phyloP scores from a whole-genome alignment of 495 filamentous ascomycete species.

The Cetradonia linearis region DNA sequence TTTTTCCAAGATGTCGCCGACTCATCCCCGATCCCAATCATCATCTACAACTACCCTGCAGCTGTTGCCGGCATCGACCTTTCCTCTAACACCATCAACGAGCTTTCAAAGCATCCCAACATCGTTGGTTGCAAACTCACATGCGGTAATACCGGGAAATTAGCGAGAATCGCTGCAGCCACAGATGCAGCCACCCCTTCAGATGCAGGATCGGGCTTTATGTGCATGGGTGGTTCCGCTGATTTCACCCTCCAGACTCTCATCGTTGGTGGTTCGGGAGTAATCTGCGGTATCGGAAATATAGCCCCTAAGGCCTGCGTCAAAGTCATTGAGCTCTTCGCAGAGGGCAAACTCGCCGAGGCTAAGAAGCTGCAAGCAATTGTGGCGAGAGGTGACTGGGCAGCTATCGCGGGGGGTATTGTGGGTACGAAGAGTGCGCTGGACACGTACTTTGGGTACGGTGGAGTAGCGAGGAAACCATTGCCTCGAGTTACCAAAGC shows the following conservation, averaged over 20 bases:
- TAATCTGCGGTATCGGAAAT: slow-evolving; percentile 79
- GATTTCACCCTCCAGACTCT: slow-evolving; percentile 84
- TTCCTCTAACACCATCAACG: slow-evolving; percentile 65
- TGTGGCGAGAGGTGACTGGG: slow-evolving; percentile 79
- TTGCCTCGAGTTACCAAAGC: slow-evolving; percentile 57
- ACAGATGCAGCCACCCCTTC: slow-evolving; percentile 41
- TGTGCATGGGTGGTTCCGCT: slow-evolving; percentile 78
- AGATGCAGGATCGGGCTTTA: slow-evolving; percentile 42
- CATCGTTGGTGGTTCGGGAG: slow-evolving; percentile 71
- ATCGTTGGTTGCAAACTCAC: slow-evolving; percentile 88
- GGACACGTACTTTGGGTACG: slow-evolving; percentile 66
- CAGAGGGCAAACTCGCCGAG: slow-evolving; percentile 55
- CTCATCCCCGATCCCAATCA: slow-evolving; percentile 71
- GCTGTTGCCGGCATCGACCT: slow-evolving; percentile 75
- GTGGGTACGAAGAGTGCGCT: slow-evolving; percentile 76
- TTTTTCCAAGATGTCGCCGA: slow-evolving; percentile 74
- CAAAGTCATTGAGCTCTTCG: slow-evolving; percentile 61
- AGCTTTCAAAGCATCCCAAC: slow-evolving; percentile 68
- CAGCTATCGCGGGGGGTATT: slow-evolving; percentile 74
- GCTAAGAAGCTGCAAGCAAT: slow-evolving; percentile 70
- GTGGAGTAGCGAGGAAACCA: slow-evolving; percentile 64
- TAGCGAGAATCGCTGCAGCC: slow-evolving; percentile 64
- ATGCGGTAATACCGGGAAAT: slow-evolving; percentile 89
- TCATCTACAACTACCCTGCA: slow-evolving; percentile 91
- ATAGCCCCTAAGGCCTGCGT: slow-evolving; percentile 70